Percentiles rank a stretch among this genome's conserved stretches.
phyloP scores from a whole-genome alignment of 225 moss, liverwort and hornwort species.

The Physcomitrium patens region DNA sequence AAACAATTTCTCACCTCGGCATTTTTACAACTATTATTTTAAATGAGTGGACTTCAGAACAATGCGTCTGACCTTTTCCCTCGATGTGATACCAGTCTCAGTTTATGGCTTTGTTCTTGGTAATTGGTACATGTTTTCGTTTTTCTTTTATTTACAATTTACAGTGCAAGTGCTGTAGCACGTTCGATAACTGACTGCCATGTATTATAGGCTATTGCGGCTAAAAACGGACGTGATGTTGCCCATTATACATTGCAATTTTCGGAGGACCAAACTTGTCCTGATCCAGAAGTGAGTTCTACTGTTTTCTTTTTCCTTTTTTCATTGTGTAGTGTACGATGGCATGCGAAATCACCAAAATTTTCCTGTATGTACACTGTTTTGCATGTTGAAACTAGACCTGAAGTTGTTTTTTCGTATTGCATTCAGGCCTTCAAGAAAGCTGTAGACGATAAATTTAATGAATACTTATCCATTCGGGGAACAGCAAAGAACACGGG shows the following conservation, averaged over 20 bases:
- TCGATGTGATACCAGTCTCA: neutral
- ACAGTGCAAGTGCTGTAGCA: neutral
- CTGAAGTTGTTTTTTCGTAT: slow-evolving; percentile 26
- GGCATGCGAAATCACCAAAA: neutral
- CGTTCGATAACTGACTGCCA: neutral
- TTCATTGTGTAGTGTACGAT: neutral
- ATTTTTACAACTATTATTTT: too few species aligned
- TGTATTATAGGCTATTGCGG: slow-evolving; percentile 70
- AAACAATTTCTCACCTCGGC: too few species aligned
- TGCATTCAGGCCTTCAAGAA: slow-evolving; percentile 65
- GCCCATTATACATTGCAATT: slow-evolving; percentile 79
- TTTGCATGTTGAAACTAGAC: too few species aligned
- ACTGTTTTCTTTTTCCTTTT: neutral
- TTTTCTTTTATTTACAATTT: neutral
- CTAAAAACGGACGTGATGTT: slow-evolving; percentile 73
- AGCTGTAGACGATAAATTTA: slow-evolving; percentile 87
- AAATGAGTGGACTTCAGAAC: too few species aligned
- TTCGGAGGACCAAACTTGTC: slow-evolving; percentile 84
- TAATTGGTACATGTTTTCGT: neutral
- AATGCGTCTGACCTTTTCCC: neutral
- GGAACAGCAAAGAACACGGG: slow-evolving; percentile 81
- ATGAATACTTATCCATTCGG: slow-evolving; percentile 75
- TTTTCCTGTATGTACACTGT: neutral
- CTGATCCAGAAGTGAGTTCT: slow-evolving; percentile 76
- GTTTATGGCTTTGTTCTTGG: neutral